Conservation (phyloP, 495 filamentous ascomycete genomes). For the Thozetella sp. region DNA sequence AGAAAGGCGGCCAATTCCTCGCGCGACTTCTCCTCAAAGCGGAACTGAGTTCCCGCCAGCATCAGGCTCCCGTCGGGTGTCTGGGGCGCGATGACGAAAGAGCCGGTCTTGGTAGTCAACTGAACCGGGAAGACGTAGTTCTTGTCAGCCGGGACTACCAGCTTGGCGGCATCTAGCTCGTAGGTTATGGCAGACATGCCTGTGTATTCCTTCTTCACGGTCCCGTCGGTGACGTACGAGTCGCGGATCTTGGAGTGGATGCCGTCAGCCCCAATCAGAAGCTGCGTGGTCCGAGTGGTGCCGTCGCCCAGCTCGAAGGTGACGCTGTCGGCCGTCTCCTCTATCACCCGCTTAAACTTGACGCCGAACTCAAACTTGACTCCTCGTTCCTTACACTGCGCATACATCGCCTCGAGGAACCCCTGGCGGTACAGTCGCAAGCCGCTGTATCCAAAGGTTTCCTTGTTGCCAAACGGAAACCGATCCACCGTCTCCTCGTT, state of each 20-base stretch:
- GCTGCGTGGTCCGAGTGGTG: conserved; percentile 21
- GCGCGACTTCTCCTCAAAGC: conserved; percentile 9
- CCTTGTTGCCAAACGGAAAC: conserved; percentile 43
- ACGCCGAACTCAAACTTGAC: conserved; percentile 41
- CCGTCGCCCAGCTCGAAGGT: conserved; percentile 44
- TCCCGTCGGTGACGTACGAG: conserved; percentile 10
- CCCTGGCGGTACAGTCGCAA: conserved; percentile 49
- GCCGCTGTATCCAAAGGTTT: conserved; percentile 43
- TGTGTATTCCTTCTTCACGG: conserved; percentile 10
- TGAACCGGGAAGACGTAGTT: conserved; percentile 41
- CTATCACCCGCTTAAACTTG: conserved; percentile 38
- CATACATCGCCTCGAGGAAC: conserved; percentile 38
- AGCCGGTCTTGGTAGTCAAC: conserved; percentile 40
- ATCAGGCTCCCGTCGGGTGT: conserved; percentile 42
- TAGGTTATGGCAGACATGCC: conserved; percentile 20
- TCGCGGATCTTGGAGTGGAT: conserved; percentile 48
- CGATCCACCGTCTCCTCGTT: conserved; percentile 34
- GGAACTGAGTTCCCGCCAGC: conserved; percentile 41
- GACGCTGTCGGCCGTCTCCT: conserved; percentile 32
- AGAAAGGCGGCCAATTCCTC: conserved; percentile 18
- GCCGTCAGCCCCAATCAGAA: conserved; percentile 51
- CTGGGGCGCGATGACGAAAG: conserved; percentile 50
- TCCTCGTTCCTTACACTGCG: conserved; percentile 25
- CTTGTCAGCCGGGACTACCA: conserved; percentile 14
- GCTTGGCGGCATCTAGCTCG: conserved; percentile 22